Evolutionary conservation across 805 yeast species (phyloP).

Genomic region (Wickerhamomyces silvicola): DNA sequence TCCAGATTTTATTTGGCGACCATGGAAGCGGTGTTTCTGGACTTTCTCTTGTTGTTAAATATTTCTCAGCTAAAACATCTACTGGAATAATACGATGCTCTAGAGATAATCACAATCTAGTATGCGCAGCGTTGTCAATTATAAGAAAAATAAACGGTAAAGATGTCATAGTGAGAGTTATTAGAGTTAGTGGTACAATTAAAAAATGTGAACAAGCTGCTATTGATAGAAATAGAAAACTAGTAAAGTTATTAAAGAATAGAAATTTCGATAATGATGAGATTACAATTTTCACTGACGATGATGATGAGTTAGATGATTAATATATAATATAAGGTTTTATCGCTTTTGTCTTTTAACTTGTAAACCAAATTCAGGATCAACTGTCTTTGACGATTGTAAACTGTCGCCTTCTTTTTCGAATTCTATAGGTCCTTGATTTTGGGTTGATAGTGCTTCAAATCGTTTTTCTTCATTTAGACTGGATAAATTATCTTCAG

Average conservation of each 20-base stretch:
- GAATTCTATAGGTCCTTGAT: slow-evolving; percentile 41
- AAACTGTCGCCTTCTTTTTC: slow-evolving; percentile 26
- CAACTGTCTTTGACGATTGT: slow-evolving; percentile 6
- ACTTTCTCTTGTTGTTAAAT: slow-evolving; percentile 58
- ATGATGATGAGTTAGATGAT: slow-evolving; percentile 7
- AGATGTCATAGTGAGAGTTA: slow-evolving; percentile 46
- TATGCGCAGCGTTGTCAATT: slow-evolving; percentile 61
- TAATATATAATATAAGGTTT: neutral
- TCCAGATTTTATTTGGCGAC: slow-evolving; percentile 72
- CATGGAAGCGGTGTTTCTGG: slow-evolving; percentile 63
- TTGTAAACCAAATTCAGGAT: slow-evolving; percentile 19
- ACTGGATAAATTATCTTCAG: slow-evolving; percentile 12
- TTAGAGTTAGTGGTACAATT: slow-evolving; percentile 81
- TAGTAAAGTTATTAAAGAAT: slow-evolving; percentile 14
- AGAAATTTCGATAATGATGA: slow-evolving; percentile 12
- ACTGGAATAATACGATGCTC: slow-evolving; percentile 80
- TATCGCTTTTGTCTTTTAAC: slow-evolving; percentile 12
- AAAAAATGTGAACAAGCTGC: slow-evolving; percentile 74
- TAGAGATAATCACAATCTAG: slow-evolving; percentile 52
- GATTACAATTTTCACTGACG: slow-evolving; percentile 12
- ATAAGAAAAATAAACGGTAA: slow-evolving; percentile 44
- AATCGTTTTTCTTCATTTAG: slow-evolving; percentile 15
- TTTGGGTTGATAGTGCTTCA: slow-evolving; percentile 8
- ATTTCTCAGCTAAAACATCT: slow-evolving; percentile 74
- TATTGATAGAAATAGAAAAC: slow-evolving; percentile 38